A percentile compares a stretch with the other conserved stretches of the same genome.
phyloP scores from a whole-genome alignment of 2,329 filamentous ascomycete genomes.

The Uncinocarpus reesii region DNA sequence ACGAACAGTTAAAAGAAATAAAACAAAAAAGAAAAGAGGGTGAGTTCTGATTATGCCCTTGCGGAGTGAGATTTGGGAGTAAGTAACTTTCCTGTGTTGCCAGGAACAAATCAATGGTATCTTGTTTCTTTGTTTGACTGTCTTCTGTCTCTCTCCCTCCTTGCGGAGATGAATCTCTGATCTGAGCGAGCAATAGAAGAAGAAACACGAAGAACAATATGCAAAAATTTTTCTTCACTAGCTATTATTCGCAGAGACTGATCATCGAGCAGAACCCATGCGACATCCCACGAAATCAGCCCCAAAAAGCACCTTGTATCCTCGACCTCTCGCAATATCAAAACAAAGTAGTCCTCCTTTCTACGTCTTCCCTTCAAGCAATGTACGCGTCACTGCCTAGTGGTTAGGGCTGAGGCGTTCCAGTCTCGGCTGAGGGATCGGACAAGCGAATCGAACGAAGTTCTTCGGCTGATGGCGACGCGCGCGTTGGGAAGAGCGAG shows the following conservation, averaged over 20 bases:
- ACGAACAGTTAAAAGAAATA: not conserved
- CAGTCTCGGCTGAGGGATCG: not conserved
- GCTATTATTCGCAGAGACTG: conserved; percentile 34
- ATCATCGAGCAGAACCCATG: conserved; percentile 28
- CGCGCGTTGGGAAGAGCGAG: not conserved
- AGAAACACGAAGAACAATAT: conserved; percentile 24
- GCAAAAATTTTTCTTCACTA: conserved; percentile 26
- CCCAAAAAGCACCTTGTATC: conserved; percentile 7
- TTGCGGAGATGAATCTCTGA: conserved; percentile 16
- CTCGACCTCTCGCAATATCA: conserved; percentile 1
- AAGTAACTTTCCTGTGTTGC: conserved; percentile 11
- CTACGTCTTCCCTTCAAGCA: not conserved
- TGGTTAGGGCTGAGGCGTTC: not conserved
- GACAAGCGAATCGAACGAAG: not conserved
- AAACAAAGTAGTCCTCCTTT: conserved; percentile 1
- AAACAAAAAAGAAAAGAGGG: conserved; percentile 10
- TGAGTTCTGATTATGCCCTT: conserved; percentile 9
- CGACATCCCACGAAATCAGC: conserved; percentile 22
- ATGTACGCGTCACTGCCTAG: not conserved
- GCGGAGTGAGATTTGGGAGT: conserved; percentile 3
- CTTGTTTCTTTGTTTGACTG: conserved; percentile 19
- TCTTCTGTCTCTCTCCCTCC: conserved; percentile 16
- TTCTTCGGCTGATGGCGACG: not conserved
- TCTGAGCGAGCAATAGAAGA: conserved; percentile 15
- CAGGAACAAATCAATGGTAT: conserved; percentile 16